Evolutionary conservation across 2,329 filamentous ascomycete genomes (phyloP).

Genomic region (Knufia fluminis): DNA sequence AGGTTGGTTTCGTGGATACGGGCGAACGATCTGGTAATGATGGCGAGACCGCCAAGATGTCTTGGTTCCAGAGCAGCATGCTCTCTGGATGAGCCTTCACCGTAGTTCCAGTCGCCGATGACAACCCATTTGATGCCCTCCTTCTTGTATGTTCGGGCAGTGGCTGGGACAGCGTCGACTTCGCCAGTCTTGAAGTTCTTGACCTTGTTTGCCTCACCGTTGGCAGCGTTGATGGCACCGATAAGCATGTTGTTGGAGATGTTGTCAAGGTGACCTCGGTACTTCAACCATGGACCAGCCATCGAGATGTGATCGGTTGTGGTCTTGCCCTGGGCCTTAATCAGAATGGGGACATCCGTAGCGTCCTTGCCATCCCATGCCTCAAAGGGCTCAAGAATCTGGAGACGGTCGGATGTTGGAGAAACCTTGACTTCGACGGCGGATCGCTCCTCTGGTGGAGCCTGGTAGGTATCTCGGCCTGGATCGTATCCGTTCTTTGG

Average conservation of each 20-base stretch:
- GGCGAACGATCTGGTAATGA: slow-evolving; percentile 91
- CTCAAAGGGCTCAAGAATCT: slow-evolving; percentile 77
- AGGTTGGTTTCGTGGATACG: slow-evolving; percentile 99
- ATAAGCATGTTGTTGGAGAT: slow-evolving; percentile 99
- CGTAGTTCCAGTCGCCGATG: slow-evolving; percentile 99
- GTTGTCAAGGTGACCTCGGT: slow-evolving; percentile 97
- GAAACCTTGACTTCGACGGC: slow-evolving; percentile 71
- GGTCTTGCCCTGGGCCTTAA: slow-evolving; percentile 94
- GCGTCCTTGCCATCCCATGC: slow-evolving; percentile 91
- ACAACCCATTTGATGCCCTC: slow-evolving; percentile 96
- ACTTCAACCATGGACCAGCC: slow-evolving; percentile 96
- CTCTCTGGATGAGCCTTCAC: slow-evolving; percentile 94
- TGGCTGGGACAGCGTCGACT: slow-evolving; percentile 80
- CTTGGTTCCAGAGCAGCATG: slow-evolving; percentile 96
- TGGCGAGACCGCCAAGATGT: slow-evolving; percentile 91
- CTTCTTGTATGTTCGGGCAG: slow-evolving; percentile 96
- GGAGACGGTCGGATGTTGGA: slow-evolving; percentile 85
- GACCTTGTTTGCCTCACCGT: slow-evolving; percentile 95
- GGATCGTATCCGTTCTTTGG: slow-evolving; percentile 78
- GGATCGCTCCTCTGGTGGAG: slow-evolving; percentile 70
- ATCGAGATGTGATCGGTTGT: slow-evolving; percentile 97
- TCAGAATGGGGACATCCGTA: slow-evolving; percentile 74
- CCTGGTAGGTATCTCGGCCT: slow-evolving; percentile 90
- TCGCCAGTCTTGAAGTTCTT: slow-evolving; percentile 80
- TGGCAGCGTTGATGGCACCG: slow-evolving; percentile 90